Conservation (phyloP, 2,329 filamentous ascomycete species). For the Westerdykella sp. region DNA sequence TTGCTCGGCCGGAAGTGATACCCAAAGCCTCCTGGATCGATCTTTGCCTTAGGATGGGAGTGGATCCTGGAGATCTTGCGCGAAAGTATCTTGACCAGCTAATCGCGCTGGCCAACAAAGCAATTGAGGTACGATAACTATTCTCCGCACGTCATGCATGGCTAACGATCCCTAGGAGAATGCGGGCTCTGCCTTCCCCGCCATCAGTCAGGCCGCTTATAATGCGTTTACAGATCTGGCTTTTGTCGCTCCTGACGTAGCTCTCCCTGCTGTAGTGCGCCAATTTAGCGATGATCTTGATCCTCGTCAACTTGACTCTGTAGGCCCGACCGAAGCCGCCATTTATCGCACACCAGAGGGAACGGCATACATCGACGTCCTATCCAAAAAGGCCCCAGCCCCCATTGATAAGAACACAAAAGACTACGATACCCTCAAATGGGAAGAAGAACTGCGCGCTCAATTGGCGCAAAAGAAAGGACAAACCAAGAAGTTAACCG, state of each 20-base stretch:
- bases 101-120: constrained; percentile 58
- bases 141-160: constrained; percentile 13
- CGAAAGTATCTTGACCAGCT: constrained; percentile 57
- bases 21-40: constrained; percentile 83
- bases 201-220: constrained; percentile 65
- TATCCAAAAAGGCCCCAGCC: constrained; percentile 71
- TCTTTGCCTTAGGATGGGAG: constrained; percentile 67
- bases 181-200: constrained; percentile 21
- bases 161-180: constrained; percentile 5
- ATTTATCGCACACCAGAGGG: constrained; percentile 90
- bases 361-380: constrained; percentile 80
- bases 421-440: constrained; percentile 93
- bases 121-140: constrained; percentile 48
- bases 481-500: constrained; percentile 78
- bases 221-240: constrained; percentile 83
- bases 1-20: constrained; percentile 72
- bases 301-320: constrained; percentile 58
- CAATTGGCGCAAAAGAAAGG: constrained; percentile 93
- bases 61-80: constrained; percentile 77
- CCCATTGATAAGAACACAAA: constrained; percentile 83
- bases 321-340: constrained; percentile 83
- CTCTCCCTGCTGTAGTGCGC: constrained; percentile 68
- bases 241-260: constrained; percentile 81
- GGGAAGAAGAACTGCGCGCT: constrained; percentile 85
- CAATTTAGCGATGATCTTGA: constrained; percentile 71